Evolutionary conservation across 1,139 yeast genomes (phyloP), one percentile per base, ranked within the genome.

Genomic region (Wickerhamomyces sp.): DNA sequence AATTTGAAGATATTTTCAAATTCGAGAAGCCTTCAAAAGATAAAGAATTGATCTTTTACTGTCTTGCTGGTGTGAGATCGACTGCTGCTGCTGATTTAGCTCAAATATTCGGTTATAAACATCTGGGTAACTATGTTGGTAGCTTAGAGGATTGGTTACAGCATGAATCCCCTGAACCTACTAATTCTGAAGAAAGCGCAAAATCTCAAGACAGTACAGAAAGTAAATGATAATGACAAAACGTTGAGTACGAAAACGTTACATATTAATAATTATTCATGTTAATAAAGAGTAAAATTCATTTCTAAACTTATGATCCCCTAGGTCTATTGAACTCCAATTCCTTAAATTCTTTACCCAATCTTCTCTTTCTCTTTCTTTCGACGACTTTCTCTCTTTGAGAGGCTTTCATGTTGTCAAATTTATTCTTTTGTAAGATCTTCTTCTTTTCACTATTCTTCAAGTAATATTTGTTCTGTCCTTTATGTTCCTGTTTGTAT

Each of bases 51-150:
- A 76, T 92, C 31, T 90, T 92, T 64, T 90, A 90, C 66, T 92
- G 98, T 65, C 78, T 85, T 42, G 96, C 87, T 6, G 98, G 98
- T 40, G 86, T 89, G 35, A 79, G 98, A 67, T 84, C 95, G 31
- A 74, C 89, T 35, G 88, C 89, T 43, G 94, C 97, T 33, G 96
- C 89, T 58, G 95, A 86, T 56, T 71, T 90, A 56, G 98, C 97
- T 20, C 78, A 79, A 47, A 84, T 95, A 25, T 86, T 81, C 64
- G 98, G 97, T 15, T 92, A 89, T 64, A 69, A 76, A 44, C 75
- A 84, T 49, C 71, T 90, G 54, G 85, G 87, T 40, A 81, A 83
- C 56, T 84, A 90, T 63, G 65, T 73, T 29, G 97, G 97, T 7
- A 85, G 95, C 9, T 86, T 79, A 63, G 80, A 76, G 55, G 97